Conservation (phyloP, 2,329 filamentous ascomycete genomes). For the Penicillium sp. region DNA sequence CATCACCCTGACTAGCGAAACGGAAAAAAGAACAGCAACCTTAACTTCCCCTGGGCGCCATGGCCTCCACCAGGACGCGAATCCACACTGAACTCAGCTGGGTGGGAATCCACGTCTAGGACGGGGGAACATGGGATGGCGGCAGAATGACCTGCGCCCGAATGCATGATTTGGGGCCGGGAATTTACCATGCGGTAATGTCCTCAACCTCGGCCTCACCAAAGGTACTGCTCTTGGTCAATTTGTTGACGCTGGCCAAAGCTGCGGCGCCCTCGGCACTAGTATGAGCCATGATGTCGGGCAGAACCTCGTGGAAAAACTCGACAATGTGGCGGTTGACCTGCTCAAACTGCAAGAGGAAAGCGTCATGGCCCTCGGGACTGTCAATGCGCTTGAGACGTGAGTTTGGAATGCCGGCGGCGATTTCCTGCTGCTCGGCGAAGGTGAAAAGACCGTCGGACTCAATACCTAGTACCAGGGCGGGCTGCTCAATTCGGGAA, state of each 20-base stretch:
- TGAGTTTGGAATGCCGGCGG: conserved; percentile 73
- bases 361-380: conserved; percentile 93
- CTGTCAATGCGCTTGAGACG: conserved; percentile 84
- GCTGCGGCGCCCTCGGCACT: conserved; percentile 48
- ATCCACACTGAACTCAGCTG: neutral
- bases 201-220: conserved; percentile 95
- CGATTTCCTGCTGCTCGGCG: conserved; percentile 91
- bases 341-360: conserved; percentile 94
- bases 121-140: conserved; percentile 21
- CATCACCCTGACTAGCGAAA: conserved; percentile 40
- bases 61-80: conserved; percentile 12
- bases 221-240: conserved; percentile 87
- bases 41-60: conserved; percentile 31
- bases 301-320: conserved; percentile 78
- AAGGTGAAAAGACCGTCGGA: conserved; percentile 96
- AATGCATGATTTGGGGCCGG: neutral
- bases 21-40: conserved; percentile 36
- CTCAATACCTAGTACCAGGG: conserved; percentile 89
- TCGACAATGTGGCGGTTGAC: conserved; percentile 83
- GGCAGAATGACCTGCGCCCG: conserved; percentile 29
- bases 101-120: conserved; percentile 12
- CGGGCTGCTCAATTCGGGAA: conserved; percentile 79
- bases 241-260: conserved; percentile 56
- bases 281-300: conserved; percentile 77
- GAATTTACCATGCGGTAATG: conserved; percentile 81